Base-by-base conservation (phyloP, 345 rosid species). In the Pistacia integerrima region DNA sequence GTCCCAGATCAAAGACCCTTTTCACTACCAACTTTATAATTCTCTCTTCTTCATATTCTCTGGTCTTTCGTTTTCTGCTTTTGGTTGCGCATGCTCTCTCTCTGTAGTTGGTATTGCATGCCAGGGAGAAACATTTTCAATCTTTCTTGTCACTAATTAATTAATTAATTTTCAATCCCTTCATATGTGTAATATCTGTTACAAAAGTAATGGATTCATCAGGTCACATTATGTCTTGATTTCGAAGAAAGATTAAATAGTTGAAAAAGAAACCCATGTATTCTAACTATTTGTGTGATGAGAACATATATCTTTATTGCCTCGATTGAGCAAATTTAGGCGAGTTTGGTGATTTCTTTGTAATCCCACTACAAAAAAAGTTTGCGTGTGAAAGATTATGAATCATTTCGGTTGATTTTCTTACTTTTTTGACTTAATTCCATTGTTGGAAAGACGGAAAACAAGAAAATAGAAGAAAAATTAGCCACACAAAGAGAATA, bases 41-140 rank as follows among this genome's bases (percentile, higher is more conserved):
- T 1, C 8, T 41, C 22, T 22, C 22, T 22, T 41, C 6, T 5
- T 38, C 7, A 5, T 11, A 4, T 11, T 11, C 36, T 30, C 16
- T 4, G 41, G 55, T 14, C 65, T 67, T 69, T 36, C 60, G 46
- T 41, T 41, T 41, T 41, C 46, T 63, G 70, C 65, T 64, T 62
- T 35, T 61, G 36, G 30, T 22, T 65, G 30, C 62, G 80, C 78
- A 60, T 48, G 54, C 46, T 41, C 38, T 38, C 30, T 62, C 62
- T 22, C 22, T 22, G 0, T 22, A 62, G 30, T 51, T 20, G 36
- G 14, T 52, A 56, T 57, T 64, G 74, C 76, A 55, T 77, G 77
- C 56, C 62, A 17, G 52, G 63, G 56, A 17, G 52, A 79, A 80
- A 79, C 83, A 79, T 16, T 16, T 61, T 48, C 81, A 55, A 78